Base-by-base conservation (phyloP, 1,284 basidiomycete genomes). In the Melampsora americana region DNA sequence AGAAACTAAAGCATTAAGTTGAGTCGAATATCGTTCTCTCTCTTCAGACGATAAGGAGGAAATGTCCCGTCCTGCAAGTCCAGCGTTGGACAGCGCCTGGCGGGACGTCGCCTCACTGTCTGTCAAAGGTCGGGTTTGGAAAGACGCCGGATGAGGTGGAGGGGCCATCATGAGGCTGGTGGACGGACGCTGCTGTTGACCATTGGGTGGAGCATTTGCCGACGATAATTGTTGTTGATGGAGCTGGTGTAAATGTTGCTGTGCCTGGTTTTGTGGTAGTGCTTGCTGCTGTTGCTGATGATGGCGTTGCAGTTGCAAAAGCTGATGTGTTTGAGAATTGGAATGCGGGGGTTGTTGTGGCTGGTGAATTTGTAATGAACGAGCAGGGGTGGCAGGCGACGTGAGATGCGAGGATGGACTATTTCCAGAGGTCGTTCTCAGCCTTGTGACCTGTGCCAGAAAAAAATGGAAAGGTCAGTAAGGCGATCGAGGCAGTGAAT, bases 351-450 rank as follows among this genome's bases (percentile, higher is more conserved):
- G 18, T 23, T n/a, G 28, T 28, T 59, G 53, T 1, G 53, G 18
- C 16, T 62, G 61, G 9, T 30, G 23, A 28, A 28, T 20, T 35
- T 62, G 61, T 5, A 28, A 11, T 35, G 23, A 28, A 20, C 35
- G 32, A 62, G 61, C 35, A 7, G 61, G 5, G 35, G 28, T 30
- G 35, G 53, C 53, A 28, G 53, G 53, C 1, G 53, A 56, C 1
- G 53, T 28, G 53, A 56, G n/a, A 56, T 56, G 53, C 20, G 53
- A n/a, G 20, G 53, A 56, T 12, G 53, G 53, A n/a, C 53, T 56
- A 14, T n/a, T 56, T 56, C 53, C 53, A 18, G 61, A 35, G 2
- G 61, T 35, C 6, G 61, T 30, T 35, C 35, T 62, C 18, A 62
- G 11, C 35, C 61, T 62, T 20, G 20, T 62, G 18, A 35, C 35